Base-by-base conservation (phyloP, 495 filamentous ascomycete genomes). In the Penicillium daleae region DNA sequence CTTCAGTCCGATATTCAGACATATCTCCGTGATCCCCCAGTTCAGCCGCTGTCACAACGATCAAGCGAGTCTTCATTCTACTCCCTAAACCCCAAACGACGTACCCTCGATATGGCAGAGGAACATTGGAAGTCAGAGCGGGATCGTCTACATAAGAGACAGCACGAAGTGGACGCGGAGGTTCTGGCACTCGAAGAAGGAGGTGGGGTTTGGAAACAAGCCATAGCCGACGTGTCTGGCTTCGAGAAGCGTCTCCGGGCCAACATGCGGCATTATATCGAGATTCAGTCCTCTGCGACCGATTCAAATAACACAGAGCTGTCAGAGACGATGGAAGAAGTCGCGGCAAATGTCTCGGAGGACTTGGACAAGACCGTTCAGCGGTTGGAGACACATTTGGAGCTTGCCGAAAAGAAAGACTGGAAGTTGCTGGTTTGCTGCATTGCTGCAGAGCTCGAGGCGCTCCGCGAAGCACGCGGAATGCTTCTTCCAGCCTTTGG, bases 391-490 rank as follows among this genome's bases (percentile, higher is more conserved):
- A 56, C 66, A 0, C 70, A 78, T 42, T 55, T 84, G 61, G 71
- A 76, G 17, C 51, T 76, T 31, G 78, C 80, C n/a, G 76, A 82
- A 37, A 66, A 66, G 4, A 84, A 83, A 57, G 84, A 87, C 7
- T 99, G 95, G 95, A 97, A 91, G 42, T 75, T 98, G 27, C 80
- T 99, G 26, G 85, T 97, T 24, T 94, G 90, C 60, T 93, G 91
- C 60, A 88, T 97, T 61, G 90, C 92, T 4, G 92, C 95, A 1
- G 95, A 99, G 68, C 72, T 97, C 4, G 90, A 94, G 65, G 93
- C 96, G 8, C 86, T 97, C 56, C 80, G 75, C 54, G 87, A 93
- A 67, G 90, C 89, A 10, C 81, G 84, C 58, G 76, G 76, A 2
- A 82, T 96, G 63, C 77, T 98, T 53, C 75, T 83, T 33, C 80